Percentiles rank a stretch among this genome's conserved stretches.
Evolutionary conservation across 257 asterid species (phyloP).

Genomic region (Solanum sitiens): DNA sequence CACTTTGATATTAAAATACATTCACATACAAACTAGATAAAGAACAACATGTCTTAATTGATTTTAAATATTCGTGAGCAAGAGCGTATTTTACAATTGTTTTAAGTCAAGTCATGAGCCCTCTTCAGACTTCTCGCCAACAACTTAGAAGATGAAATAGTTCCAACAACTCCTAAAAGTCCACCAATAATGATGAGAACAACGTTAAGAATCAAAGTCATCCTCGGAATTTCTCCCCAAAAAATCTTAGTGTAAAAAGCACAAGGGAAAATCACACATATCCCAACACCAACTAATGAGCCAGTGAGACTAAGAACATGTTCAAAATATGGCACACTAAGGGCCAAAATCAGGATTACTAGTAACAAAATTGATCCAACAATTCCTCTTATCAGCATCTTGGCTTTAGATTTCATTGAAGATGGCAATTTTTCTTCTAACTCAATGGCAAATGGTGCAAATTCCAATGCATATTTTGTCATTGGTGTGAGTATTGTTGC

Average conservation of each 20-base stretch:
- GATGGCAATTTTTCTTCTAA: slow-evolving; percentile 40
- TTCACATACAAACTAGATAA: neutral
- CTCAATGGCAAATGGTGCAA: slow-evolving; percentile 62
- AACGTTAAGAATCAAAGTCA: slow-evolving; percentile 25
- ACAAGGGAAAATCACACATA: slow-evolving; percentile 45
- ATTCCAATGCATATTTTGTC: slow-evolving; percentile 70
- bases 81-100: neutral
- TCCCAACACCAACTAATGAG: slow-evolving; percentile 57
- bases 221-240: slow-evolving; percentile 27
- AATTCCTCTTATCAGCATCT: slow-evolving; percentile 38
- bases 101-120: slow-evolving; percentile 13
- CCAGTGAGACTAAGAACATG: slow-evolving; percentile 70
- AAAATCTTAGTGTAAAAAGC: slow-evolving; percentile 52
- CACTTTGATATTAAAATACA: neutral
- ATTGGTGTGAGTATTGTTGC: slow-evolving; percentile 59
- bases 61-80: neutral
- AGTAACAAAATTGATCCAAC: slow-evolving; percentile 47
- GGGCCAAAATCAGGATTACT: slow-evolving; percentile 41
- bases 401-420: slow-evolving; percentile 28
- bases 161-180: slow-evolving; percentile 46
- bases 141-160: slow-evolving; percentile 51
- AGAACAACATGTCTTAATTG: neutral
- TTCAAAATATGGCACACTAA: slow-evolving; percentile 55
- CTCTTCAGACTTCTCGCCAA: slow-evolving; percentile 26
- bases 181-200: slow-evolving; percentile 26